phyloP scores from a whole-genome alignment of 805 yeast genomes.

The Metschnikowia borealis region DNA sequence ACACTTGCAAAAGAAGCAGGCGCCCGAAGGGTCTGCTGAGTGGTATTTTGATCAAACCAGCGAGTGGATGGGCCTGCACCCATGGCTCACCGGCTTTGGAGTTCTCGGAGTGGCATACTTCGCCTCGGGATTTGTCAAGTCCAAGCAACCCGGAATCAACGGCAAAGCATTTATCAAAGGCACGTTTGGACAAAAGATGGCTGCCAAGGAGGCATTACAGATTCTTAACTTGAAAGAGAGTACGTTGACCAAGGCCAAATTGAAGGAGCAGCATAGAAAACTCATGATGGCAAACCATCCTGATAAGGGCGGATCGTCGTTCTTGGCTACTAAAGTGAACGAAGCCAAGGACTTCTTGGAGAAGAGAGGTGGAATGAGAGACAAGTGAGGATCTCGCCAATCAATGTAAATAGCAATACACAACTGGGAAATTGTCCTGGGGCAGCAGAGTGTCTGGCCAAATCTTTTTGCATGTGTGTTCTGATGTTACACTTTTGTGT shows the following conservation, averaged over 20 bases:
- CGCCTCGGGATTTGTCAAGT: constrained; percentile 63
- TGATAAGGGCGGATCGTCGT: constrained; percentile 90
- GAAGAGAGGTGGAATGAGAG: constrained; percentile 54
- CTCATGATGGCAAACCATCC: constrained; percentile 91
- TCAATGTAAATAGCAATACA: constrained; percentile 5
- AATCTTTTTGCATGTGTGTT: not conserved
- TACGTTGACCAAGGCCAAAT: constrained; percentile 54
- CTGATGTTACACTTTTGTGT: no score
- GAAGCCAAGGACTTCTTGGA: constrained; percentile 86
- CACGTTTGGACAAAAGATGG: constrained; percentile 89
- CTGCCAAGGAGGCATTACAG: constrained; percentile 81
- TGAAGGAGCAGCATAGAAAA: constrained; percentile 76
- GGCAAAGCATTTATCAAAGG: constrained; percentile 77
- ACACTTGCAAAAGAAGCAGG: constrained; percentile 37
- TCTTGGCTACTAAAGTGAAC: constrained; percentile 83
- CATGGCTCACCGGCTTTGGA: constrained; percentile 68
- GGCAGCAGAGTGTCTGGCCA: not conserved
- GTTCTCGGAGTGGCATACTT: constrained; percentile 60
- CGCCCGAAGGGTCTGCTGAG: constrained; percentile 48
- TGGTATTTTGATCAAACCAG: constrained; percentile 60
- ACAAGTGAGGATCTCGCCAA: constrained; percentile 20
- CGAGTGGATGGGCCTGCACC: constrained; percentile 68
- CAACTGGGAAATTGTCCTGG: not conserved
- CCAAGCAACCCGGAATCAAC: constrained; percentile 61
- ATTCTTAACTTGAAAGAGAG: constrained; percentile 73